Conservation (phyloP, 202 grass and related monocot genomes). For the Thinopyrum obtusiflorum region DNA sequence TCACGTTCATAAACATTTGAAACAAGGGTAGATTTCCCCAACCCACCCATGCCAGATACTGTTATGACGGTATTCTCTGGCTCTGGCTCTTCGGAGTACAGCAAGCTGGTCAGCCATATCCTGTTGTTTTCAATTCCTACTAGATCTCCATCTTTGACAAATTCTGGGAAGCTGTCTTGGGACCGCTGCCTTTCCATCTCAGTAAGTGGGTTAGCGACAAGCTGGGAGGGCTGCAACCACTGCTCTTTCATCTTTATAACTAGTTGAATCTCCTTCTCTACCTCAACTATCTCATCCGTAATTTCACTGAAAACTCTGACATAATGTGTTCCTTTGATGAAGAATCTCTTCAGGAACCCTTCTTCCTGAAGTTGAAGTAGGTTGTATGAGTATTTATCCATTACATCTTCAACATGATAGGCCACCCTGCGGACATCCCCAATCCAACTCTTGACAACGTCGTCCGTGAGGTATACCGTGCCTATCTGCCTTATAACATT, state of each 20-base stretch:
- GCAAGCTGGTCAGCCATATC: neutral
- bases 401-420: constrained; percentile 48
- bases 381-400: constrained; percentile 38
- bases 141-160: constrained; percentile 41
- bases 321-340: constrained; percentile 27
- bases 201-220: neutral
- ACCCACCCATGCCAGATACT: constrained; percentile 51
- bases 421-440: constrained; percentile 37
- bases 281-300: neutral
- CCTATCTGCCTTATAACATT: neutral
- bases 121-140: constrained; percentile 40
- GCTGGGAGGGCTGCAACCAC: neutral
- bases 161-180: neutral
- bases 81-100: constrained; percentile 4
- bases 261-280: constrained; percentile 14
- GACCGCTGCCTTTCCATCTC: neutral
- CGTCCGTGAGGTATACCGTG: neutral
- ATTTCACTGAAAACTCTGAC: constrained; percentile 15
- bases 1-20: constrained; percentile 42
- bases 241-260: neutral
- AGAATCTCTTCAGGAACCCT: constrained; percentile 9
- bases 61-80: constrained; percentile 19
- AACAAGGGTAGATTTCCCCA: constrained; percentile 60
- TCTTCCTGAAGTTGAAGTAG: constrained; percentile 1
- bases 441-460: constrained; percentile 32